Evolutionary conservation across 2,329 filamentous ascomycete genomes (phyloP), one percentile per base, ranked within the genome.

Genomic region (Pseudogymnoascus sp.): DNA sequence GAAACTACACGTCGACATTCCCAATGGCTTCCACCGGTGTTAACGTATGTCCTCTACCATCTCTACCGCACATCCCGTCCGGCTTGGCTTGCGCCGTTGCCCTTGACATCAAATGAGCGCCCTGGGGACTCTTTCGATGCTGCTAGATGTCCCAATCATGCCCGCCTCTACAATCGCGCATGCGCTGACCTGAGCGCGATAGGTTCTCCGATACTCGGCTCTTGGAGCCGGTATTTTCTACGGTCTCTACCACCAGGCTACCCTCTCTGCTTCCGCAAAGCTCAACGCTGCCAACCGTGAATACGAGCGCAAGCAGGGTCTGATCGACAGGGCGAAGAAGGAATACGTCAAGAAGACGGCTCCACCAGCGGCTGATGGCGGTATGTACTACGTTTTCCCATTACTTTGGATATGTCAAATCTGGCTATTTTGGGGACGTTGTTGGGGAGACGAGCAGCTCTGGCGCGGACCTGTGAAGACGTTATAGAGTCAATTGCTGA

Each of bases 191-290:
- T 30, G 28, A 55, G 22, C 49, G 28, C 49, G 71, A 60, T 77
- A 99, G 94, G 93, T 99, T 78, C 85, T 97, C 78, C 92, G 94
- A 80, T 99, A 93, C 84, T 93, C 92, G 74, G 92, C 92, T 75
- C 90, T 99, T 69, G 90, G 87, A 74, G 82, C 91, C 73, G 94
- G 94, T 76, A 81, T 97, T 75, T 88, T 96, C 80, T 99, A 99
- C 82, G 94, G 94, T 77, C 86, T 96, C 82, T 90, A 88, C 78
- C 93, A 96, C 82, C 94, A 99, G 82, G 83, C 88, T 74, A 84
- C 85, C 66, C 88, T 99, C 77, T 87, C 80, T 69, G 78, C 89
- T 63, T 78, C 84, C 72, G 86, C 92, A 73, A 89, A 87, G 79
- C 78, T 83, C 66, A 82, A 86, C 69, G 84, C 87, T 71, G 83